Conservation (phyloP, 1,284 basidiomycete species). For the Boletellus deceptivus region DNA sequence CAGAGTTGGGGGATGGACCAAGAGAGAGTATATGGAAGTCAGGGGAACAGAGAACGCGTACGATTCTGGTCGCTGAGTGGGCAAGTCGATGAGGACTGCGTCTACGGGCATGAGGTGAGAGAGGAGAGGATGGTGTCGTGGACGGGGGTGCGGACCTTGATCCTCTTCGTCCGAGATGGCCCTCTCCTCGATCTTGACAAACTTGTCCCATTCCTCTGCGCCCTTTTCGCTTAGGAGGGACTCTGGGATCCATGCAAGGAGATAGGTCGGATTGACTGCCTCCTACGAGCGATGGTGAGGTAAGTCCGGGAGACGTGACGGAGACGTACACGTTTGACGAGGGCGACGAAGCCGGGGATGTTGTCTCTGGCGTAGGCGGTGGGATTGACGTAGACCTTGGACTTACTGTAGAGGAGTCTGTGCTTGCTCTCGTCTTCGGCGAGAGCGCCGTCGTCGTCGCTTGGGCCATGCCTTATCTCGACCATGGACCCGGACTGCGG, state of each 20-base stretch:
- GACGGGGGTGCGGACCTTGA: conserved; percentile 49
- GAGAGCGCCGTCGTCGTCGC: conserved; percentile 25
- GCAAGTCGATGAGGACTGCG: conserved; percentile 75
- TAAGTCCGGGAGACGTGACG: background rate
- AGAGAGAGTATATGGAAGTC: conserved; percentile 85
- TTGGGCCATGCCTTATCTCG: conserved; percentile 58
- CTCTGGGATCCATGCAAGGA: conserved; percentile 87
- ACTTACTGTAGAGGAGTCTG: conserved; percentile 83
- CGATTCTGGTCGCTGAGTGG: conserved; percentile 74
- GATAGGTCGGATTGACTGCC: conserved; percentile 65
- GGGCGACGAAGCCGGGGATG: conserved; percentile 86
- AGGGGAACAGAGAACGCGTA: conserved; percentile 95
- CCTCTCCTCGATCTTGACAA: conserved; percentile 75
- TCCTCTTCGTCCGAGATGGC: conserved; percentile 60
- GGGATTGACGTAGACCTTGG: conserved; percentile 92
- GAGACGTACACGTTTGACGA: conserved; percentile 74
- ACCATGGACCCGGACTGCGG: conserved; percentile 69
- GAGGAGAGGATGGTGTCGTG: background rate
- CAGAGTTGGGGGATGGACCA: conserved; percentile 80
- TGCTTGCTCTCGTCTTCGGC: conserved; percentile 57
- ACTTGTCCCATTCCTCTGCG: conserved; percentile 79
- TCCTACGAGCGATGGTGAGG: conserved; percentile 47
- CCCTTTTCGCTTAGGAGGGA: conserved; percentile 74
- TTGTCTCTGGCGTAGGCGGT: conserved; percentile 91
- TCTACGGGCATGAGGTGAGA: conserved; percentile 43